Evolutionary conservation across 2,329 filamentous ascomycete genomes (phyloP), one percentile per base, ranked within the genome.

Genomic region (Eutypa lata): DNA sequence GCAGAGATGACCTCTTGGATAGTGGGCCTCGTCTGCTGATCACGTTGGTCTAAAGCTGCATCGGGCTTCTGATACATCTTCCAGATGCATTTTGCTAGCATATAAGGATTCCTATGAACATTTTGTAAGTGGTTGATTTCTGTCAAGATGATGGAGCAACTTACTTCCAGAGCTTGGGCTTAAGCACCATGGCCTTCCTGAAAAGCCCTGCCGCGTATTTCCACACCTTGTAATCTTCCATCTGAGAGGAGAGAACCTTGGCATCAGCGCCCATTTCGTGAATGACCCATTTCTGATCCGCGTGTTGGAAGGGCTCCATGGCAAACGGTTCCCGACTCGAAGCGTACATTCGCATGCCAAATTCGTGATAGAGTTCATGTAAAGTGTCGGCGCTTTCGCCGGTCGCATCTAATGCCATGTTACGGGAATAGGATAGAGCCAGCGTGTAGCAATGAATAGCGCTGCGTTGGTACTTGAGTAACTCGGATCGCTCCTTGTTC

Each of bases 381-480:
- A 84, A 67, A 7, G 80, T 75, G 51, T 83, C 80, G 24, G 55
- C 45, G 18, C 59, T 60, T 10, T 75, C 74, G 46, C 80, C 79
- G 18, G 75, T 73, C 2, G 64, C 67, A 13, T 75, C 72, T 1
- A 75, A 69, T 3, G 76, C 70, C 11, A 70, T 70, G 16, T 73
- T 68, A 54, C 74, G 75, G 0, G 78, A 84, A 56, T 84, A 77
- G 0, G 82, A 84, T 14, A 85, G 63, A 0, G 81, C 81, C 38
- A 85, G 73, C 0, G 79, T 83, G 61, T 89, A 90, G 66, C 90
- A 93, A 68, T 96, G 90, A 45, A 96, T 92, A 1, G 90, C 87
- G 62, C 84, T 84, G 31, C 90, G 83, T 68, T 96, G 90, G 55
- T 89, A 82, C 49, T 83, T 84, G 22, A 91, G 81, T 44, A 96